These are phyloP conservation scores for Ceratobasidium sp. DNA, from an alignment of 1,284 basidiomycete genomes.

Conservation along the genomic window DNA sequence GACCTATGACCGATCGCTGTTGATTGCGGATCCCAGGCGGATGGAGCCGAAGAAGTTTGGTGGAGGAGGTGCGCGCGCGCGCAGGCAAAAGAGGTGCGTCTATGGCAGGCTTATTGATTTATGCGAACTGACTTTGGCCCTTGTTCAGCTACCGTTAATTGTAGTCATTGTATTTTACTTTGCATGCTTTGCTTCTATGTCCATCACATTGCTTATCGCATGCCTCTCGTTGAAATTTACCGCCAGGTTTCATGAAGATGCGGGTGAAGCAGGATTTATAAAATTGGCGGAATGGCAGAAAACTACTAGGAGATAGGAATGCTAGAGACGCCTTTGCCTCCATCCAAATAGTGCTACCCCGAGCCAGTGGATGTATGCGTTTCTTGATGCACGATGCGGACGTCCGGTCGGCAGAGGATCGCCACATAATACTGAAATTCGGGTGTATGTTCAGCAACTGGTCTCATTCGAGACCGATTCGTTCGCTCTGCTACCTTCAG, in stretches of 20 bases:
- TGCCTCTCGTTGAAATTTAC: constrained; percentile 40
- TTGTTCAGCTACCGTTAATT: constrained; percentile 88
- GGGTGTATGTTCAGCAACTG: too few species aligned
- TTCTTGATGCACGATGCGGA: too few species aligned
- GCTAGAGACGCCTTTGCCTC: too few species aligned
- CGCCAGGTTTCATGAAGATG: constrained; percentile 17
- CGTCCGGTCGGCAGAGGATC: too few species aligned
- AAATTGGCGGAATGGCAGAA: too few species aligned
- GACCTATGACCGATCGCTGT: constrained; percentile 92
- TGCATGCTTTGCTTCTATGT: constrained; percentile 42
- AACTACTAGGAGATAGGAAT: too few species aligned
- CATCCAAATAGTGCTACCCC: too few species aligned
- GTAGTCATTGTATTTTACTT: constrained; percentile 47
- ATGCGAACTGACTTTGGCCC: constrained; percentile 10
- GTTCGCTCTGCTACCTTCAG: too few species aligned
- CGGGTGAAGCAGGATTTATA: not conserved
- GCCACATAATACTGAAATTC: too few species aligned
- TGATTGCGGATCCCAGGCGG: constrained; percentile 98
- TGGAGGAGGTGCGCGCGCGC: constrained; percentile 95
- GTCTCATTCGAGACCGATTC: too few species aligned
- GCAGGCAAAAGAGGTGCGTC: constrained; percentile 91
- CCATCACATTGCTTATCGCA: constrained; percentile 30
- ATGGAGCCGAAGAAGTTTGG: constrained; percentile 99
- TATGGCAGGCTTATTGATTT: not conserved
- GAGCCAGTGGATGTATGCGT: too few species aligned